Evolutionary conservation across 108 stramenopile species (phyloP), one percentile per base, ranked within the genome.

Genomic region (Cyclotella atomus): DNA sequence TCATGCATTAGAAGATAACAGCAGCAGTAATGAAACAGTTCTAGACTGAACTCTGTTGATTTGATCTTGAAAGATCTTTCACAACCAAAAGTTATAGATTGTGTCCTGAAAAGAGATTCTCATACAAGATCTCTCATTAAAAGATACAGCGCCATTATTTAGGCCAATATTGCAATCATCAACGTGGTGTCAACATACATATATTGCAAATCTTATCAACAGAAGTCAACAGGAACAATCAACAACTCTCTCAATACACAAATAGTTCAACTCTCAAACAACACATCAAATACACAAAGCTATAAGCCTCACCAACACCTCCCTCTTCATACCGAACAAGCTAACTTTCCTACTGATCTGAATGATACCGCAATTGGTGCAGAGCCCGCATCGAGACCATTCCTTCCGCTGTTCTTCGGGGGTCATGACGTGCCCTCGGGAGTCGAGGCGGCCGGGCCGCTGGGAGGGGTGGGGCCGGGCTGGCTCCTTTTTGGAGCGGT

Each of bases 331-430:
- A 0, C 56, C 56, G 3, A 19, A 68, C n/a, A 19, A 65, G 4
- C 47, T 35, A 15, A 2, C 6, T 12, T 25, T 56, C 15, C 20
- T 44, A 23, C 43, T 38, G 6, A 54, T 65, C 16, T 30, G 23
- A 7, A 74, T 64, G 29, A 74, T 33, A 0, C 73, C 73, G 17
- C 73, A 74, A 12, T 57, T 33, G 2, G 43, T 33, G 35, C 73
- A 74, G 10, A 53, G 25, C 9, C 73, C 73, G 44, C 21, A 14
- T 35, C 45, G 43, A 23, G 34, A 49, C 30, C 73, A 54, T 10
- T 43, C 50, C 20, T 32, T 9, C 29, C 1, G 17, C 15, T 43
- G 52, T 25, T 74, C 73, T 7, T 38, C 56, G 20, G 8, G 10
- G 0, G 47, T 46, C 53, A 33, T 65, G 17, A 74, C 64, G 27